These are phyloP conservation scores for Paraphaeosphaeria minitans DNA, from an alignment of 2,329 filamentous ascomycete genomes.

Conservation along the genomic window DNA sequence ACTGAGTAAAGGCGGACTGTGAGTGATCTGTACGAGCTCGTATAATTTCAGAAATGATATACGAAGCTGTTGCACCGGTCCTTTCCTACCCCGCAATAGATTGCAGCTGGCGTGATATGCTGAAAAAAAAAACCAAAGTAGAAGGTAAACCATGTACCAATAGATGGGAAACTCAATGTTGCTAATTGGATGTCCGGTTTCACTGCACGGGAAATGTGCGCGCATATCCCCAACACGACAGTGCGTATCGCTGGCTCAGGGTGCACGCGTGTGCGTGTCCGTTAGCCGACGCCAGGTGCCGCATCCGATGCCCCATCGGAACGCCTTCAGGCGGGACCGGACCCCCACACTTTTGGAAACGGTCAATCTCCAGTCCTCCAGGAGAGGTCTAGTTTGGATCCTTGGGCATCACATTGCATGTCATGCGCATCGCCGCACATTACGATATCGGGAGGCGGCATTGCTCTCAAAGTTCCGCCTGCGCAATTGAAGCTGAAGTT, in stretches of 20 bases:
- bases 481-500: background rate
- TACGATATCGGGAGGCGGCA: background rate
- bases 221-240: background rate
- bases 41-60: background rate
- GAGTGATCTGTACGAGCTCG: background rate
- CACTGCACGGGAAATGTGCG: background rate
- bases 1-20: background rate
- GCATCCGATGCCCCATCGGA: constrained; percentile 4
- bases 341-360: constrained; percentile 1
- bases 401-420: background rate
- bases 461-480: background rate
- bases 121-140: background rate
- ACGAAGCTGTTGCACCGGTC: background rate
- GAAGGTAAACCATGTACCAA: background rate
- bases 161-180: background rate
- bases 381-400: background rate
- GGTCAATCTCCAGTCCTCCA: too few species aligned
- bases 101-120: background rate
- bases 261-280: background rate
- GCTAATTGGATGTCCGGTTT: background rate
- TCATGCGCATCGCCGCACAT: background rate
- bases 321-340: background rate
- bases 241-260: background rate
- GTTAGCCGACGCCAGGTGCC: constrained; percentile 20
- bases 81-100: background rate